phyloP scores from a whole-genome alignment of 345 rosid species.

The Tarenaya hassleriana region DNA sequence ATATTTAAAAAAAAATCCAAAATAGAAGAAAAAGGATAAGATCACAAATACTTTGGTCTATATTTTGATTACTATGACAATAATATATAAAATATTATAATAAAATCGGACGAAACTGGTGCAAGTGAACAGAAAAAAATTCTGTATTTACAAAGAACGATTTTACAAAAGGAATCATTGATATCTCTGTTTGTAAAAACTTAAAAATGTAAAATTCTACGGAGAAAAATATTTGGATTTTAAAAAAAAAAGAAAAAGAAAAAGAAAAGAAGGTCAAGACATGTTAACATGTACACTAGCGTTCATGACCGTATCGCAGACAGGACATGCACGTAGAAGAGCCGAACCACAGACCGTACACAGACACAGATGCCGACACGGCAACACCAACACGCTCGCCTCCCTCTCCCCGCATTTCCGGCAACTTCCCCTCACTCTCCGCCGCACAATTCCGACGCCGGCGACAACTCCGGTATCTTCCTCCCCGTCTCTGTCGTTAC shows the following conservation, averaged over 20 bases:
- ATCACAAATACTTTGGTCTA: no score
- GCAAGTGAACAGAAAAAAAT: no score
- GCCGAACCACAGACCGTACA: conserved; percentile 63
- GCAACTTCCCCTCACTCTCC: conserved; percentile 25
- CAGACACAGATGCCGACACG: conserved; percentile 83
- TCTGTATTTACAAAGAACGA: background rate
- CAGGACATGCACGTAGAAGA: conserved; percentile 40
- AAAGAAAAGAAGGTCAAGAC: conserved; percentile 24
- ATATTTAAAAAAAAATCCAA: no score
- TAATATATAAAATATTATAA: no score
- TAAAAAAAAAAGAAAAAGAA: no score
- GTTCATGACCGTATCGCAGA: conserved; percentile 43
- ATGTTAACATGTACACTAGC: conserved; percentile 67
- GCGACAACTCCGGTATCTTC: no score
- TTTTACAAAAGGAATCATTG: conserved; percentile 2
- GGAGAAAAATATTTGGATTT: background rate
- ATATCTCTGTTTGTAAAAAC: background rate
- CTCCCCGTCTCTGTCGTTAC: conserved; percentile 20
- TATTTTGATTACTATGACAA: no score
- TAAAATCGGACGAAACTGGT: no score
- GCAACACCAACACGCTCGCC: conserved; percentile 67
- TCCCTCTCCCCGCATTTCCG: conserved; percentile 53
- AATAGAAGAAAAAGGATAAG: no score
- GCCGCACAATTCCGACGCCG: no score
- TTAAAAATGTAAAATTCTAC: background rate